phyloP scores from a whole-genome alignment of 1,139 yeast species.

The Saccharomyces hybrid region DNA sequence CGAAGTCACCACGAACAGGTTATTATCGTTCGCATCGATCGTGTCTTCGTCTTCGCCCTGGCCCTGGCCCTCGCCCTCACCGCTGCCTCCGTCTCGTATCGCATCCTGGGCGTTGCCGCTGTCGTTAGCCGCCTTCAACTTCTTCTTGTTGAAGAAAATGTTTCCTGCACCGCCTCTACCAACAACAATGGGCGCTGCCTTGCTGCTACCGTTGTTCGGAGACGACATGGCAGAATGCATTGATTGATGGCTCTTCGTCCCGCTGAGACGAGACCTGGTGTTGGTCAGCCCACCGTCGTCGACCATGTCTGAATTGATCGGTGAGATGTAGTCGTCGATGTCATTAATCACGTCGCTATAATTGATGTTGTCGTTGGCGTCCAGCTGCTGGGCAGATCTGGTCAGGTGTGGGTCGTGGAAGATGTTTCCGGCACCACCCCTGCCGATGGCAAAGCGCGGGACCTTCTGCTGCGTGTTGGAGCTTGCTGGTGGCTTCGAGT shows the following conservation, averaged over 20 bases:
- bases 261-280: background rate
- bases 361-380: constrained; percentile 25
- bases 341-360: constrained; percentile 8
- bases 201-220: background rate
- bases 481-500: background rate
- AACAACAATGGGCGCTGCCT: constrained; percentile 10
- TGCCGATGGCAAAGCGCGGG: constrained; percentile 52
- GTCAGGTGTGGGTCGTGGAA: constrained; percentile 54
- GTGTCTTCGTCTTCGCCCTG: background rate
- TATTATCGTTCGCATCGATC: constrained; percentile 1
- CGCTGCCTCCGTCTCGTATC: too few relatives aligned
- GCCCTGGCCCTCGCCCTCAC: background rate
- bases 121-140: background rate
- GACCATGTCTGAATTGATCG: constrained; percentile 9
- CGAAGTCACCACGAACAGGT: constrained; percentile 2
- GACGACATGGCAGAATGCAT: background rate
- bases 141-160: background rate
- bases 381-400: constrained; percentile 66
- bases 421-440: constrained; percentile 83
- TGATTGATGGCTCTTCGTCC: background rate
- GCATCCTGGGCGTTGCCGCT: background rate
- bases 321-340: constrained; percentile 23
- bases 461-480: background rate
- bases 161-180: constrained; percentile 9
- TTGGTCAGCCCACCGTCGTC: constrained; percentile 6